Evolutionary conservation across 1,284 basidiomycete genomes (phyloP), one percentile per base, ranked within the genome.

Genomic region (Naganishia sp.): DNA sequence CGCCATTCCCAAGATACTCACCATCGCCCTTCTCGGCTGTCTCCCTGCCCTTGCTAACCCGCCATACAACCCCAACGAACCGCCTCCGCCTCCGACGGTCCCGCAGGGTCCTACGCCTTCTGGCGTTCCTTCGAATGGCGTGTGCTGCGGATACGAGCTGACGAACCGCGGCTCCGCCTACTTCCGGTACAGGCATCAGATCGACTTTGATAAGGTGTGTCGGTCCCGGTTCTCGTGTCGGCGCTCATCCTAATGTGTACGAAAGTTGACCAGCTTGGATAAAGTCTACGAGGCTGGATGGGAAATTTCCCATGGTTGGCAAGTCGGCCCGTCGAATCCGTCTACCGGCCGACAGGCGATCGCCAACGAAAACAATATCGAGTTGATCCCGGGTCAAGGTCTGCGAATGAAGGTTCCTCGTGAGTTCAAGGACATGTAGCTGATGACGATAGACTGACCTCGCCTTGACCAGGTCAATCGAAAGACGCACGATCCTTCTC

Each of bases 281-380:
- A 31, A n/a, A 23, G 55, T 57, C n/a, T 57, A 57, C 55, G 33
- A 13, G 23, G 42, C 55, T 9, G 55, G 55, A 45, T 57, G 55
- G 55, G 55, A 57, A 25, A 46, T 57, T 16, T 23, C 55, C 7
- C 55, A 57, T 28, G 55, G 55, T 2, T 57, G 55, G 55, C 55
- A 57, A 31, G 55, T 57, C 44, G 55, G 55, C 33, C 23, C 13
- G 5, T 43, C 23, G 28, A 57, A 57, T 28, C 55, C 55, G 21
- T 46, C 55, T 3, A 57, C 55, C 6, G 55, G 55, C 11, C 55
- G 43, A 45, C 10, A 16, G 23, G 18, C 55, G 7, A 46, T 57
- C 13, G 55, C 55, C 42, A 25, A 57, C n/a, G 55, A 57, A 28
- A 46, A 57, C 55, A 57, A 57, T 16, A 28, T 46, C 10, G 23